phyloP scores from a whole-genome alignment of 108 stramenopile genomes.

The Cylindrotheca closterium region DNA sequence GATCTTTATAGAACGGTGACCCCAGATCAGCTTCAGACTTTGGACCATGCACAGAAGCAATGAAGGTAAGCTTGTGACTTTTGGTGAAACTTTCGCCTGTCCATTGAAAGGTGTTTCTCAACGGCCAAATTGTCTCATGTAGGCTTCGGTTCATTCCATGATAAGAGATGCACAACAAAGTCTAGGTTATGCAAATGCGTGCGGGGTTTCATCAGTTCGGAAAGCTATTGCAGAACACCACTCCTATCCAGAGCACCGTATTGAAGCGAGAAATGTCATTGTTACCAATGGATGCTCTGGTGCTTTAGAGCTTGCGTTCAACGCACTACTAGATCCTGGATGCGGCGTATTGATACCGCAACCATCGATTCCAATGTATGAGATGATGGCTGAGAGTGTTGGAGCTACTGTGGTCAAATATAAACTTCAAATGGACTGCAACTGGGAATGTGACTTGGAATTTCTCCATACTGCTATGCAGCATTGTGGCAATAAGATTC shows the following conservation, averaged over 20 bases:
- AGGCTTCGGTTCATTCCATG: too few species aligned
- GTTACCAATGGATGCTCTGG: conserved; percentile 89
- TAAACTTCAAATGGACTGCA: conserved; percentile 55
- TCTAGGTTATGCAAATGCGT: conserved; percentile 72
- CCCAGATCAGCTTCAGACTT: conserved; percentile 12
- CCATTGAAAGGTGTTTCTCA: too few species aligned
- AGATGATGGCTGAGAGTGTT: conserved; percentile 85
- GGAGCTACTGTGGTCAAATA: conserved; percentile 76
- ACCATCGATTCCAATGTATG: conserved; percentile 89
- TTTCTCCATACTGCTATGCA: conserved; percentile 49
- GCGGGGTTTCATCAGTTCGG: conserved; percentile 66
- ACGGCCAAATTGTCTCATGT: too few species aligned
- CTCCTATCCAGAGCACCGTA: conserved; percentile 14
- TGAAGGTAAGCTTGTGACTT: conserved; percentile 43
- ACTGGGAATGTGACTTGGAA: conserved; percentile 85
- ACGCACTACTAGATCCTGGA: conserved; percentile 65
- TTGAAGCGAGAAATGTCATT: conserved; percentile 81
- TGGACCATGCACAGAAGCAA: conserved; percentile 33
- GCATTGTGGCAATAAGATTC: conserved; percentile 5
- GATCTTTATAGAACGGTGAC: conserved; percentile 7
- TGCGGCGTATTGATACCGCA: conserved; percentile 76
- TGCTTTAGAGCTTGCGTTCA: conserved; percentile 84
- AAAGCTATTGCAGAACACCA: conserved; percentile 74
- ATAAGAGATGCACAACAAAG: too few species aligned
- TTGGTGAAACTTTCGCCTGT: conserved; percentile 18